Evolutionary conservation across 768 basidiomycete species (phyloP), one percentile per base, ranked within the genome.

Genomic region (Lenzites betulinus): DNA sequence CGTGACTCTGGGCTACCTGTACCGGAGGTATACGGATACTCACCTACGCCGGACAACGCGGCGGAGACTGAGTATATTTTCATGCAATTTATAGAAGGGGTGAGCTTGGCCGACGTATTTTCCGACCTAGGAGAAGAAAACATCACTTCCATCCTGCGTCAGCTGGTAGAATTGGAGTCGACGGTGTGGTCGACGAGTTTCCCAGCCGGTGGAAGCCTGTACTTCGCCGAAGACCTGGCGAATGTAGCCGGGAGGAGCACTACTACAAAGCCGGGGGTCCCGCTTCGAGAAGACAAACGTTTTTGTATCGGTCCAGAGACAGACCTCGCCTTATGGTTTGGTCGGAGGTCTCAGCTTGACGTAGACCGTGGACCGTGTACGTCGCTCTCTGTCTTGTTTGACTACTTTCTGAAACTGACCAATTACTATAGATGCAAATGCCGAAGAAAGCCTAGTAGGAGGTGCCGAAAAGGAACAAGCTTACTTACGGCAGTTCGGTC

Each of bases 351-450:
- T 60, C 69, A 78, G 74, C 80, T 83, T 59, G 75, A 81, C 59
- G 72, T 82, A 51, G 65, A 79, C 58, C 69, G 83, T 60, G 81
- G 82, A 78, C 81, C 83, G 55, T 83, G 83, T 83, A 78, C 12
- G 78, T 65, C 69, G 22, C 36, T 68, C 76, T 63, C 71, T 73
- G 51, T 69, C 64, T 73, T 74, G 71, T 51, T 26, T 39, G 64
- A 56, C 13, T 30, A 60, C 68, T 43, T 53, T 63, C 69, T 59
- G 28, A 54, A 74, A 77, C 72, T 67, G 69, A 75, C 57, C 49
- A 63, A 70, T 30, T 71, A 69, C 54, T 69, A 71, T 74, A 84
- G 81, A 83, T 64, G 58, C 74, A 73, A 77, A 64, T 60, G 72
- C 74, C 57, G 71, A 81, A 69, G 75, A 73, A 68, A 77, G 71